Evolutionary conservation across 805 yeast species (phyloP), one percentile per base, ranked within the genome.

Genomic region (Metschnikowia santaceciliae): DNA sequence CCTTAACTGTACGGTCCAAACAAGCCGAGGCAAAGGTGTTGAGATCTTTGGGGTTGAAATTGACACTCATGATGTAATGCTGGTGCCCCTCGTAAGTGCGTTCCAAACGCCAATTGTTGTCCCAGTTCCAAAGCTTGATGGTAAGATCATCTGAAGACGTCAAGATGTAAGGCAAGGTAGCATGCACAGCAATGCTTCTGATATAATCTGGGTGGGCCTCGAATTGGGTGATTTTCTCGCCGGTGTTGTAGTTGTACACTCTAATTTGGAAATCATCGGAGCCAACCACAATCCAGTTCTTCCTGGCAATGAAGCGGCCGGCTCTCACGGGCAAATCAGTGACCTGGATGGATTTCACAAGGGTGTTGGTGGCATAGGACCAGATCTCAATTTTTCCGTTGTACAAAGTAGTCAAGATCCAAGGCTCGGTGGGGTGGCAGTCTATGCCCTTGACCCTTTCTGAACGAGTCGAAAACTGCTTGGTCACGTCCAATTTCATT

Each of bases 131-230:
- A 65, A 91, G 78, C 71, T 86, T 90, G 65, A 94, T 82, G 39
- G 95, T 81, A 77, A 88, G 82, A 68, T 94, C 99, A 71, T 94
- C 99, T 43, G 92, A 84, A 36, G 90, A 88, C 2, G 97, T 87
- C 61, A 94, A 76, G 46, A 94, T 78, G 61, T 87, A 88, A 22
- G 98, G 95, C 71, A 88, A 88, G 15, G 92, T 78, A 40, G 98
- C 97, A 71, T 94, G 99, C 39, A 92, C 96, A 10, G 96, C 94
- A 57, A 94, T 81, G 50, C 88, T 83, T 68, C 99, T 84, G 64
- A 94, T 88, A 70, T 94, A 94, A 70, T 94, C 99, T 7, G 97
- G 96, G 66, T 94, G 99, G 8, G 97, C 98, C 74, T 94, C 99
- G 65, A 92, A 94, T 71, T 91, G 98, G 36, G 89, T 80, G 55